Percentiles rank a stretch among this genome's conserved stretches.
Conservation (phyloP, 1,139 yeast genomes). For the Kodamaea arcana region DNA sequence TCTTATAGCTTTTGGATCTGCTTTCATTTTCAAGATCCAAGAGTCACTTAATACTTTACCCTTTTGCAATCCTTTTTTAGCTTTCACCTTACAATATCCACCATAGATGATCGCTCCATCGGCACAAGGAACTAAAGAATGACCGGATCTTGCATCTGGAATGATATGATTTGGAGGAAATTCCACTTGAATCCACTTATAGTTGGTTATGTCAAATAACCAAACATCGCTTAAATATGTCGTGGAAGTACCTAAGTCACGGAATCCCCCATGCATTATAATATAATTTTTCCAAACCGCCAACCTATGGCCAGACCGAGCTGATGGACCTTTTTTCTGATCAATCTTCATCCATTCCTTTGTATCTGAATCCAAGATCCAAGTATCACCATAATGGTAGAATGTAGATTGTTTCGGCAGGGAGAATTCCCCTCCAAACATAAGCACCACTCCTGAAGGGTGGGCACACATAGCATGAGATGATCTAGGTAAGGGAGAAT, state of each 20-base stretch:
- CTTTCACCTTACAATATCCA: conserved; percentile 91
- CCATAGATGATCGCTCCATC: conserved; percentile 91
- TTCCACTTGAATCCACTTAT: conserved; percentile 88
- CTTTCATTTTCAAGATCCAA: conserved; percentile 85
- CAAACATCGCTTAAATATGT: conserved; percentile 83
- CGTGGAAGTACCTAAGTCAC: conserved; percentile 82
- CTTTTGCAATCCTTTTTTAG: conserved; percentile 82
- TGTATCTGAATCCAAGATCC: conserved; percentile 80
- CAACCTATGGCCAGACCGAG: conserved; percentile 91
- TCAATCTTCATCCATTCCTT: conserved; percentile 93
- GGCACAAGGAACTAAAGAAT: conserved; percentile 73
- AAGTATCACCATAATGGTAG: conserved; percentile 94
- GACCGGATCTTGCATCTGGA: conserved; percentile 95
- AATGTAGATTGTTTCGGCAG: conserved; percentile 95
- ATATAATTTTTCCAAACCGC: conserved; percentile 89
- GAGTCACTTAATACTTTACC: conserved; percentile 89
- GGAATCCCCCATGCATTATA: conserved; percentile 84
- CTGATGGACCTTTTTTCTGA: conserved; percentile 67
- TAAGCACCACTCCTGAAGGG: conserved; percentile 77
- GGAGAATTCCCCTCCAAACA: conserved; percentile 97
- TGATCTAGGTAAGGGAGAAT: conserved; percentile 87
- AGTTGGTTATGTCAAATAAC: conserved; percentile 85
- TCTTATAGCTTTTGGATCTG: conserved; percentile 72
- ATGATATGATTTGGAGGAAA: conserved; percentile 76
- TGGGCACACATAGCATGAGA: conserved; percentile 94